Percentiles rank a stretch among this genome's conserved stretches.
These are phyloP conservation scores for Sporobolus alterniflorus DNA, from an alignment of 202 grass and related monocot genomes.

Conservation along the genomic window DNA sequence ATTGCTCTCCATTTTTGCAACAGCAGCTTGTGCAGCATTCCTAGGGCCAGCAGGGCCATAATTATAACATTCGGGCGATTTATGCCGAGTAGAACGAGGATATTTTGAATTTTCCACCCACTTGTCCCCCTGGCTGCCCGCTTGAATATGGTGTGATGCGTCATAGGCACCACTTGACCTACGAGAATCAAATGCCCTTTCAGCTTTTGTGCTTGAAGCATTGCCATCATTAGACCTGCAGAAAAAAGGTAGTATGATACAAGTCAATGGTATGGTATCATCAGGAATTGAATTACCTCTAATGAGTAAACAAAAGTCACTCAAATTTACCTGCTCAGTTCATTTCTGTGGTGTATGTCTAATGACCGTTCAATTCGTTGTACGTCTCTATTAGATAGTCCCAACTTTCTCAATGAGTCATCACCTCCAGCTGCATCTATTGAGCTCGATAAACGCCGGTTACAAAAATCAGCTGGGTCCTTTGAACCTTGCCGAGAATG, in stretches of 20 bases:
- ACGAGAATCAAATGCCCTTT: slow-evolving; percentile 38
- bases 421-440: slow-evolving; percentile 32
- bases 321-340: slow-evolving; percentile 68
- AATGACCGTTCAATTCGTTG: slow-evolving; percentile 54
- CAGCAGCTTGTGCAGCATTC: slow-evolving; percentile 91
- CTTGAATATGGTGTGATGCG: slow-evolving; percentile 42
- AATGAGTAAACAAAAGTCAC: slow-evolving; percentile 38
- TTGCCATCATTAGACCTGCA: slow-evolving; percentile 74
- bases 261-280: slow-evolving; percentile 16
- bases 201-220: slow-evolving; percentile 57
- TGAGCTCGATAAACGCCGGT: slow-evolving; percentile 29
- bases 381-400: slow-evolving; percentile 51
- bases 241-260: slow-evolving; percentile 3
- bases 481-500: slow-evolving; percentile 38
- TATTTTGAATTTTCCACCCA: slow-evolving; percentile 67
- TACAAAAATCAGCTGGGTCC: slow-evolving; percentile 45
- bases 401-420: slow-evolving; percentile 30
- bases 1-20: slow-evolving; percentile 92
- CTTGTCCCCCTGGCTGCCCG: slow-evolving; percentile 38
- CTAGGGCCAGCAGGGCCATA: slow-evolving; percentile 64
- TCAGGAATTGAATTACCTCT: slow-evolving; percentile 15
- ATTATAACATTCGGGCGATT: slow-evolving; percentile 64
- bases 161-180: slow-evolving; percentile 41
- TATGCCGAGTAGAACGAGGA: slow-evolving; percentile 45
- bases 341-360: slow-evolving; percentile 53